A percentile compares a stretch with the other conserved stretches of the same genome.
Conservation (phyloP, 2,329 filamentous ascomycete species). For the Arthroderma uncinatum region DNA sequence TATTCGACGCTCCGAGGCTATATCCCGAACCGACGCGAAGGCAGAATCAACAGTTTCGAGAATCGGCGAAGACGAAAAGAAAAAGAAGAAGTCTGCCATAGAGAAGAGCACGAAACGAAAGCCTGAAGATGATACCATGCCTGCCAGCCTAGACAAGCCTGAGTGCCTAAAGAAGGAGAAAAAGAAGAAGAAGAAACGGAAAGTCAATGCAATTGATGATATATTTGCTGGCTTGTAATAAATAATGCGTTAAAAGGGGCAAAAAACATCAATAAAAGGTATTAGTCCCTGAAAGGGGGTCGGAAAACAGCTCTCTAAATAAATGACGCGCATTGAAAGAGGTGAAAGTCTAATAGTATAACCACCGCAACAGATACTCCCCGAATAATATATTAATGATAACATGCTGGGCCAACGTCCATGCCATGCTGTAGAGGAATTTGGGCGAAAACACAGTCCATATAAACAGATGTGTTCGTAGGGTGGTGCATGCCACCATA, state of each 20-base stretch:
- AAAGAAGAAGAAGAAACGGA: slow-evolving; percentile 42
- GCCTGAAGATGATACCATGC: slow-evolving; percentile 6
- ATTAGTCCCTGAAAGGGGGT: background rate
- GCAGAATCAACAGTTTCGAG: background rate
- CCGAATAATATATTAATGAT: slow-evolving; percentile 56
- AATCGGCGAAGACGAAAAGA: background rate
- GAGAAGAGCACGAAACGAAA: background rate
- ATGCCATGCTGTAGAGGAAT: slow-evolving; percentile 83
- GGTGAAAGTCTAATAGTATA: slow-evolving; percentile 11
- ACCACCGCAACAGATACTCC: slow-evolving; percentile 44
- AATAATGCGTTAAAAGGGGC: too few species aligned
- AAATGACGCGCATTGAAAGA: background rate
- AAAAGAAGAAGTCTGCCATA: background rate
- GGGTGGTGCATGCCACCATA: slow-evolving; percentile 74
- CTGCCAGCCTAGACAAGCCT: background rate
- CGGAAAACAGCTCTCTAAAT: background rate
- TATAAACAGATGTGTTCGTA: slow-evolving; percentile 87
- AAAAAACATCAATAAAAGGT: background rate
- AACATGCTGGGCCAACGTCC: slow-evolving; percentile 74
- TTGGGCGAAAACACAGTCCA: slow-evolving; percentile 99
- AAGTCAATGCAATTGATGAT: slow-evolving; percentile 58
- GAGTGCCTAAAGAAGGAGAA: background rate
- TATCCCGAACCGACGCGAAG: background rate
- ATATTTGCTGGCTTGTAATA: slow-evolving; percentile 42
- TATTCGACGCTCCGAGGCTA: slow-evolving; percentile 6